These are phyloP conservation scores for Parascedosporium putredinis DNA, from an alignment of 2,329 filamentous ascomycete genomes.

Conservation along the genomic window DNA sequence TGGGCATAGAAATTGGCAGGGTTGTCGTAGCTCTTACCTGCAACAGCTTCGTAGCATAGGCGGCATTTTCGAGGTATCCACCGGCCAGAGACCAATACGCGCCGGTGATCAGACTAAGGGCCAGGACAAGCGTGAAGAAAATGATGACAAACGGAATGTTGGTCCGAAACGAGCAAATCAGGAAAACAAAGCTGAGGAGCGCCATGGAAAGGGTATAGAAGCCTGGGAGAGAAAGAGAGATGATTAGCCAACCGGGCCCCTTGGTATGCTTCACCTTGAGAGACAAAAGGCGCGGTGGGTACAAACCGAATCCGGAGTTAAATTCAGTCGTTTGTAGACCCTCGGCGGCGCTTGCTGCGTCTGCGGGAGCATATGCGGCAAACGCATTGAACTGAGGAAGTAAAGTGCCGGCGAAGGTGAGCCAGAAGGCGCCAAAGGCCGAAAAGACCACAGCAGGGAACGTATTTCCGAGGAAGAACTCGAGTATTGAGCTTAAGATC, in stretches of 20 bases:
- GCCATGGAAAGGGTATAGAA: conserved; percentile 60
- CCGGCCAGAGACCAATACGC: conserved; percentile 47
- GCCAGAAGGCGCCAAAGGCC: conserved; percentile 43
- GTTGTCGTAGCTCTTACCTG: conserved; percentile 14
- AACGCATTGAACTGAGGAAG: conserved; percentile 42
- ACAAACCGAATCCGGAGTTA: conserved; percentile 43
- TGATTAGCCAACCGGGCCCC: no score
- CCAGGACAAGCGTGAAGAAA: conserved; percentile 51
- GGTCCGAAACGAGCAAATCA: conserved; percentile 60
- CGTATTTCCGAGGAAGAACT: conserved; percentile 48
- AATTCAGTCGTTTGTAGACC: conserved; percentile 39
- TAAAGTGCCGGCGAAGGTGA: conserved; percentile 44
- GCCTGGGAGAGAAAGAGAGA: no score
- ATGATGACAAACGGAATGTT: conserved; percentile 62
- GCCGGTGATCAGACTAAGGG: conserved; percentile 49
- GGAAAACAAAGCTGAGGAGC: conserved; percentile 54
- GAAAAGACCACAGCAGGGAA: conserved; percentile 49
- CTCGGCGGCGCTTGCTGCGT: conserved; percentile 19
- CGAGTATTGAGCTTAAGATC: conserved; percentile 39
- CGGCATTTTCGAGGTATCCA: conserved; percentile 21
- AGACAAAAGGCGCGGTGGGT: neutral
- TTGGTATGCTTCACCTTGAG: no score
- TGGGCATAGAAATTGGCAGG: neutral
- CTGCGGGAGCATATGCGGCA: conserved; percentile 28
- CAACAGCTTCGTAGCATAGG: conserved; percentile 18